Conservation (phyloP, 371 early-diverging fungal species). For the Mucor irregularis region DNA sequence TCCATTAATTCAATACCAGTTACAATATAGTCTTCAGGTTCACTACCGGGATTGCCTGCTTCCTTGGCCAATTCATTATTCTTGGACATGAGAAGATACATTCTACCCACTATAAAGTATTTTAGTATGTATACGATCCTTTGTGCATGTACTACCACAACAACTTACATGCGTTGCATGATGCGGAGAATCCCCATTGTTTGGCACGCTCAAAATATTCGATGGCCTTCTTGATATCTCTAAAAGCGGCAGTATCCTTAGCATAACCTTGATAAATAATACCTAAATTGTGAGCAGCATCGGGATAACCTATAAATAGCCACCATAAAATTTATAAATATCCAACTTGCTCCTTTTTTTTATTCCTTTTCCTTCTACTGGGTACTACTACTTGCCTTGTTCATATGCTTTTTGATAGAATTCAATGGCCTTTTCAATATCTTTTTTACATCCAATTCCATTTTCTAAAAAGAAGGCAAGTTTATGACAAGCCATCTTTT, state of each 20-base stretch:
- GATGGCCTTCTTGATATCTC: conserved; percentile 51
- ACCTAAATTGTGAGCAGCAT: conserved; percentile 61
- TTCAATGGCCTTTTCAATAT: conserved; percentile 47
- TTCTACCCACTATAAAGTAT: conserved; percentile 39
- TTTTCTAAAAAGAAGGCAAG: conserved; percentile 54
- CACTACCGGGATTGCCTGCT: conserved; percentile 43
- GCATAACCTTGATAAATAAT: conserved; percentile 58
- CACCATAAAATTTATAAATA: not conserved
- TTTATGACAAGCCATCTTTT: conserved; percentile 63
- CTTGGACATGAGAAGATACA: conserved; percentile 53
- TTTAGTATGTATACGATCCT: not conserved
- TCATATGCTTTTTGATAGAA: conserved; percentile 55
- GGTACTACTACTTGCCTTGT: too few relatives aligned
- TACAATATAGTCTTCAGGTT: conserved; percentile 55
- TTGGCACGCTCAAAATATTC: conserved; percentile 53
- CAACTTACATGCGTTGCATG: conserved; percentile 51
- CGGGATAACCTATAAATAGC: conserved; percentile 59
- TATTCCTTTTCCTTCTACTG: too few relatives aligned
- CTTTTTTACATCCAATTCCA: conserved; percentile 44
- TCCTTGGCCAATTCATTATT: conserved; percentile 40
- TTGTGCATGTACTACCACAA: not conserved
- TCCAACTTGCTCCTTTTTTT: not conserved
- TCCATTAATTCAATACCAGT: conserved; percentile 61
- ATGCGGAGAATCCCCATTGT: conserved; percentile 57
- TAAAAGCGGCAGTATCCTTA: conserved; percentile 34